phyloP scores from a whole-genome alignment of 1,284 basidiomycete genomes.

The Malassezia globosa region DNA sequence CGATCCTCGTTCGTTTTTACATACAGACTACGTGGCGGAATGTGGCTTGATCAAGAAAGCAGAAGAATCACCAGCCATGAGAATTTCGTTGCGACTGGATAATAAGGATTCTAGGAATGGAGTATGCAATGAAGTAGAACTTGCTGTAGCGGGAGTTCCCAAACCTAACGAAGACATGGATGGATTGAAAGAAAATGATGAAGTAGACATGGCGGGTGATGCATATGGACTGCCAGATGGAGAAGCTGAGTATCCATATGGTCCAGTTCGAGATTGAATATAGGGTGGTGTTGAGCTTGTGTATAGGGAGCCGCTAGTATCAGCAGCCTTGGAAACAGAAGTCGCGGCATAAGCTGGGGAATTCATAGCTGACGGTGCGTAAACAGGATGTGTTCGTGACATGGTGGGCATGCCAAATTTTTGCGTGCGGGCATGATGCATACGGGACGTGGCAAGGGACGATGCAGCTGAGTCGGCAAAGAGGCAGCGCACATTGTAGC shows the following conservation, averaged over 20 bases:
- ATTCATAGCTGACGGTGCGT: neutral
- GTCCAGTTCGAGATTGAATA: neutral
- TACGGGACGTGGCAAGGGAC: neutral
- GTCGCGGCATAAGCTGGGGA: neutral
- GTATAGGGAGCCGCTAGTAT: no score
- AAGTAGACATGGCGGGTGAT: neutral
- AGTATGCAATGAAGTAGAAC: slow-evolving; percentile 9
- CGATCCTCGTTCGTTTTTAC: no score
- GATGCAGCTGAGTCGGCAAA: slow-evolving; percentile 63
- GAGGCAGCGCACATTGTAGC: slow-evolving; percentile 56
- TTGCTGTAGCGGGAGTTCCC: neutral
- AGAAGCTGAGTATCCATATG: neutral
- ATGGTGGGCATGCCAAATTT: neutral
- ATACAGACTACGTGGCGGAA: neutral
- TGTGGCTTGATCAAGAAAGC: slow-evolving; percentile 35
- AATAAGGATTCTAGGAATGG: slow-evolving; percentile 39
- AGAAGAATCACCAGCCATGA: slow-evolving; percentile 40
- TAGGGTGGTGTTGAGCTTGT: neutral
- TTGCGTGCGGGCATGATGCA: neutral
- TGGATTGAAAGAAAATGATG: neutral
- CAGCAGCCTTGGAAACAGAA: neutral
- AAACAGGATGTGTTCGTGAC: no score
- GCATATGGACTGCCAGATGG: neutral
- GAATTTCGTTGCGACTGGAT: slow-evolving; percentile 38
- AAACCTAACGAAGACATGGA: no score